Base-by-base conservation (phyloP, 805 yeast species). In the Sungouiozyma ichnusensis region DNA sequence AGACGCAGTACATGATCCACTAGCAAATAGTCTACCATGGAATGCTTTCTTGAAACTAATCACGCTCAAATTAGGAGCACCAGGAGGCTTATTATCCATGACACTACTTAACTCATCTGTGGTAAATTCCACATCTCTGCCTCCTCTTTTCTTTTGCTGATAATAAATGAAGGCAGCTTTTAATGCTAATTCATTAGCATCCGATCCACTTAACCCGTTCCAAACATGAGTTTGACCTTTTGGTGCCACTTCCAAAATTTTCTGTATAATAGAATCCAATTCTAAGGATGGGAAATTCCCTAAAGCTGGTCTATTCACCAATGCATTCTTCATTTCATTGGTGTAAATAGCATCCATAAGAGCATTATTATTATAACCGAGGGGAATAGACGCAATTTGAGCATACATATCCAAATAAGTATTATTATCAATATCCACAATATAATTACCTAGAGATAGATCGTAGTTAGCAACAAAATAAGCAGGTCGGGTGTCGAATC, bases 11-110 rank as follows among this genome's bases (percentile, higher is more conserved):
- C 85, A 77, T 5, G 95, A 83, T 36, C 85, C 87, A 42, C 94
- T 76, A 18, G 95, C 97, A 67, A 88, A 86, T 49, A 87, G 67
- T 66, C 97, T 79, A 50, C 97, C 97, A 62, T 88, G 97, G 83
- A 88, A 90, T 24, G 92, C 92, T 50, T 77, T 73, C 64, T 79
- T 79, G 67, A 88, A 88, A 4, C 96, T 86, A 51, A 90, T 59
- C 47, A 88, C 82, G 39, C 95, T 86, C 52, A 84, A 65, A 32
- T 82, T 83, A 31, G 96, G 94, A 38, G 94, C 74, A 44, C 96
- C 96, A 40, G 97, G 97, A 20, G 85, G 74, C 52, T 72, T 67
- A 64, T 86, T 86, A 49, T 73, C 67, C 97, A 88, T 88, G 44
- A 80, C 81, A 3, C 88, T 66, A 16, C 52, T 62, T 60, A 75